phyloP scores from a whole-genome alignment of 352 stramenopile species.

The Phytophthora uliginosa region DNA sequence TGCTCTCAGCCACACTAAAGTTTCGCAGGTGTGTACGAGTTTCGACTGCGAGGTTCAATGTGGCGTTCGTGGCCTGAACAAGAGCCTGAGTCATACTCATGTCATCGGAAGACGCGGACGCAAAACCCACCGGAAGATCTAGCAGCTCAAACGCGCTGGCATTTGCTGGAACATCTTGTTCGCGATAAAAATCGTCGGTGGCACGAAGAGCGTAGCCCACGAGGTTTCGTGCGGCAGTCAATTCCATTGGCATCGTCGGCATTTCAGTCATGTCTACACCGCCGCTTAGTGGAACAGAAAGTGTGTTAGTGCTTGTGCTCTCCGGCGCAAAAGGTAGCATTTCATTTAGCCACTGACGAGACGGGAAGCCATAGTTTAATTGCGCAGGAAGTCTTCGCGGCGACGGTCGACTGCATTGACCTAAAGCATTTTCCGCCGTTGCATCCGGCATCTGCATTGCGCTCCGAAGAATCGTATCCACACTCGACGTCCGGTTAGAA shows the following conservation, averaged over 20 bases:
- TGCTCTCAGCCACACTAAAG: conserved; percentile 41
- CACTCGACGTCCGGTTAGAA: conserved; percentile 17
- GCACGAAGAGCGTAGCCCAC: conserved; percentile 41
- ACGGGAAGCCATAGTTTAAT: conserved; percentile 65
- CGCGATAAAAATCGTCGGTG: conserved; percentile 57
- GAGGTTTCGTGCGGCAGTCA: conserved; percentile 35
- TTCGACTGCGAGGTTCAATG: conserved; percentile 35
- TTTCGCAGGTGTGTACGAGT: conserved; percentile 38
- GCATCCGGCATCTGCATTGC: conserved; percentile 37
- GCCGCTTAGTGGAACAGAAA: conserved; percentile 31
- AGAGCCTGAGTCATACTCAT: conserved; percentile 31
- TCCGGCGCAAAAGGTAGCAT: conserved; percentile 43
- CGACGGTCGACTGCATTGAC: conserved; percentile 51
- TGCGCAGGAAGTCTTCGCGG: conserved; percentile 49
- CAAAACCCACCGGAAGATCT: conserved; percentile 22
- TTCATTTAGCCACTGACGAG: conserved; percentile 52
- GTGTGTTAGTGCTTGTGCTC: conserved; percentile 28
- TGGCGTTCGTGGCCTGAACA: conserved; percentile 34
- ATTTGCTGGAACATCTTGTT: conserved; percentile 36
- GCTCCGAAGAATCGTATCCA: conserved; percentile 52
- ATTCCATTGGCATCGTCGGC: conserved; percentile 39
- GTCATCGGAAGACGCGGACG: conserved; percentile 24
- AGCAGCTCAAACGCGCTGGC: conserved; percentile 36
- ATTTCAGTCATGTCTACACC: conserved; percentile 3
- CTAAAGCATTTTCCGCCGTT: conserved; percentile 31